These are phyloP conservation scores for Aspergillus ibericus DNA, from an alignment of 2,329 filamentous ascomycete genomes.

Conservation along the genomic window DNA sequence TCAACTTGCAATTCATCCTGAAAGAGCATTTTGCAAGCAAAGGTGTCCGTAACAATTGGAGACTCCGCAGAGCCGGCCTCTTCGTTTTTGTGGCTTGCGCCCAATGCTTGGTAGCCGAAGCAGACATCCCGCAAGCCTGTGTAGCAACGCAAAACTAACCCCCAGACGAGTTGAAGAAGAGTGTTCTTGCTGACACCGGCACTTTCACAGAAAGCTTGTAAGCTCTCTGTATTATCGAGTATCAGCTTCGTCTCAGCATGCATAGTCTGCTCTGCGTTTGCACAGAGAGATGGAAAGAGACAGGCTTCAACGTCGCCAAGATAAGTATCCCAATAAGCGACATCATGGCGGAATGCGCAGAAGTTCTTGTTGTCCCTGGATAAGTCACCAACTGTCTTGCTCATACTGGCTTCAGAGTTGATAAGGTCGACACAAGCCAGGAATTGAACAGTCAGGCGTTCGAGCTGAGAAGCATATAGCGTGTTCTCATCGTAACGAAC, in stretches of 20 bases:
- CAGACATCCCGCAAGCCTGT: conserved; percentile 47
- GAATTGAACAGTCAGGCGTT: conserved; percentile 12
- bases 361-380: conserved; percentile 29
- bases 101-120: conserved; percentile 46
- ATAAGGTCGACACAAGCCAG: conserved; percentile 8
- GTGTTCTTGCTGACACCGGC: conserved; percentile 21
- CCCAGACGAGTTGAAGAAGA: conserved; percentile 47
- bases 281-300: conserved; percentile 41
- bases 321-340: conserved; percentile 49
- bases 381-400: conserved; percentile 16
- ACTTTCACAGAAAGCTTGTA: conserved; percentile 27
- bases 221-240: conserved; percentile 20
- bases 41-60: conserved; percentile 21
- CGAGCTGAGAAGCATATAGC: conserved; percentile 8
- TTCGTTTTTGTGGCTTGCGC: conserved; percentile 37
- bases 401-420: conserved; percentile 6
- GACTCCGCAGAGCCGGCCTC: background rate
- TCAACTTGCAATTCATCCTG: conserved; percentile 25
- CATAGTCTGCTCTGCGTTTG: conserved; percentile 5
- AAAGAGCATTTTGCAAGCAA: conserved; percentile 27
- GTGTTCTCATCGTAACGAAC: conserved; percentile 11
- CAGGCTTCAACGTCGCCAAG: conserved; percentile 49
- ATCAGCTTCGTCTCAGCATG: conserved; percentile 18
- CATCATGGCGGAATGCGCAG: conserved; percentile 26
- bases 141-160: conserved; percentile 44